Evolutionary conservation across 805 yeast species (phyloP).

Genomic region (Maudiozyma pseudohumilis): DNA sequence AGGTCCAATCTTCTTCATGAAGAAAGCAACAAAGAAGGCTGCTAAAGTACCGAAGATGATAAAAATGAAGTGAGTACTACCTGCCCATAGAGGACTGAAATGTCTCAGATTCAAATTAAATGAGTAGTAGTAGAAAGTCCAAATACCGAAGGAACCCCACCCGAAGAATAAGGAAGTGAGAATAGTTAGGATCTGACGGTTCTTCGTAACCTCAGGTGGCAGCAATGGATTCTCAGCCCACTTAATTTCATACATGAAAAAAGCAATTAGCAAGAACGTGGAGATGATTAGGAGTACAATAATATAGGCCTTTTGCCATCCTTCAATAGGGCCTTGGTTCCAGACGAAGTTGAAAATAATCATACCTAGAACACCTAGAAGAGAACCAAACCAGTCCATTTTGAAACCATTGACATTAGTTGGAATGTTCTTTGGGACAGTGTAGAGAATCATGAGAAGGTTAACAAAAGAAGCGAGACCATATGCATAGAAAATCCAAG

Average conservation of each 20-base stretch:
- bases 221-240: constrained; percentile 42
- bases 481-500: constrained; percentile 25
- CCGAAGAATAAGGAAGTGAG: constrained; percentile 47
- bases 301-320: constrained; percentile 57
- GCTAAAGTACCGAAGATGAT: constrained; percentile 50
- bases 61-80: constrained; percentile 37
- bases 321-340: constrained; percentile 67
- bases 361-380: constrained; percentile 49
- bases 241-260: constrained; percentile 39
- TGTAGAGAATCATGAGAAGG: constrained; percentile 13
- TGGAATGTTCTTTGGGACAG: constrained; percentile 26
- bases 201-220: constrained; percentile 40
- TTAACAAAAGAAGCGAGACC: constrained; percentile 15
- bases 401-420: constrained; percentile 15
- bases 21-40: constrained; percentile 40
- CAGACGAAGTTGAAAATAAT: constrained; percentile 57
- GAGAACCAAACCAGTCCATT: constrained; percentile 46
- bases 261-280: constrained; percentile 33
- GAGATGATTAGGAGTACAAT: constrained; percentile 49
- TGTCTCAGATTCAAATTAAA: constrained; percentile 41
- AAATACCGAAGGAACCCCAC: constrained; percentile 72
- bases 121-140: constrained; percentile 56
- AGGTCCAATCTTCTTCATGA: constrained; percentile 40
- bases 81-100: constrained; percentile 37
- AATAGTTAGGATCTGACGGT: constrained; percentile 37